Conservation (phyloP, 768 basidiomycete genomes). For the Rhodotorula graminis region DNA sequence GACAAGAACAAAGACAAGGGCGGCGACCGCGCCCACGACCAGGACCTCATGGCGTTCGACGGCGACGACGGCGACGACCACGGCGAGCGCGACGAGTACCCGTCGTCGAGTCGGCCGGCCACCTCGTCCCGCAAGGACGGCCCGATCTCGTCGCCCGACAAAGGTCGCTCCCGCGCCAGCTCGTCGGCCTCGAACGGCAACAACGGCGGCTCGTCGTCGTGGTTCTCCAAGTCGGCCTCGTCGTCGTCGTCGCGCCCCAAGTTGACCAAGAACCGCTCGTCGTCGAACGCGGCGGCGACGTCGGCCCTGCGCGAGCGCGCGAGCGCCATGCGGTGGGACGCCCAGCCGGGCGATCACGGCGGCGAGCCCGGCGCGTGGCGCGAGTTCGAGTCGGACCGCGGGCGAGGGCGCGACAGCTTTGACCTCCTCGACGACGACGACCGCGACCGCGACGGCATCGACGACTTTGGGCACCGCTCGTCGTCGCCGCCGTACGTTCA, state of each 20-base stretch:
- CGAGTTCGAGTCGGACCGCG: not conserved
- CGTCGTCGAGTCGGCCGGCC: no score
- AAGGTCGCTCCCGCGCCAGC: not conserved
- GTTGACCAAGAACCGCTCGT: conserved; percentile 14
- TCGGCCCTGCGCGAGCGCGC: conserved; percentile 20
- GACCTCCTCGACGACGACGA: conserved; percentile 14
- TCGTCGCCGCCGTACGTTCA: no score
- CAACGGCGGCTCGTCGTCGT: not conserved
- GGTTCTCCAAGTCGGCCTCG: not conserved
- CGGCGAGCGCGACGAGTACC: not conserved
- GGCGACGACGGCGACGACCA: not conserved
- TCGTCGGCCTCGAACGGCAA: not conserved
- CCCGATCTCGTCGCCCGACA: conserved; percentile 1
- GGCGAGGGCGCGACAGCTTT: conserved; percentile 1
- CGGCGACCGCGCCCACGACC: no score
- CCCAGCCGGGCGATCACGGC: not conserved
- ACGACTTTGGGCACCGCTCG: no score
- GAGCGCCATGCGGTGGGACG: conserved; percentile 18
- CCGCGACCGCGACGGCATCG: no score
- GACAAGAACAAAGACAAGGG: no score
- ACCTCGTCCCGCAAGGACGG: not conserved
- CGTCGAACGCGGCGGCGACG: not conserved
- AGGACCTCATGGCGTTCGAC: not conserved
- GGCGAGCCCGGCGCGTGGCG: not conserved
- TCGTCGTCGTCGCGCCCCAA: not conserved